phyloP scores from a whole-genome alignment of 192 early-diverging fungal species.

The Kappamyces sp. region DNA sequence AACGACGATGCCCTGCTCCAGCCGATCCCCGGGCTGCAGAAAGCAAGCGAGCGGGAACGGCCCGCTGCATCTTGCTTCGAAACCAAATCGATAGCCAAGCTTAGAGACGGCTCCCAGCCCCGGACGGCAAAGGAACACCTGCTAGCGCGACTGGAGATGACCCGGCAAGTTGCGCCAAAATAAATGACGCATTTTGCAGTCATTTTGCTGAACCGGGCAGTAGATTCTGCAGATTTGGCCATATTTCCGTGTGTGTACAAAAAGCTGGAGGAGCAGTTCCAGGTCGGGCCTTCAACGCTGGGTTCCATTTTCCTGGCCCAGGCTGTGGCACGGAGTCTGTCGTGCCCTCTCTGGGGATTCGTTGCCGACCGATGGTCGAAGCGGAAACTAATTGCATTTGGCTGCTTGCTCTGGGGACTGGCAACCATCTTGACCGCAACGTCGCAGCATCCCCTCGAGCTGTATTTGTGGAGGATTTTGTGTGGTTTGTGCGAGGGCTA shows the following conservation, averaged over 20 bases:
- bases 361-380: not conserved
- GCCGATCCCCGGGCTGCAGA: not conserved
- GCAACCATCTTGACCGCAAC: not conserved
- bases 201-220: not conserved
- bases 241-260: not conserved
- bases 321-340: not conserved
- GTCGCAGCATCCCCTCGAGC: not conserved
- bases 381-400: not conserved
- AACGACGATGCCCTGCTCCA: slow-evolving; percentile 19
- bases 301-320: not conserved
- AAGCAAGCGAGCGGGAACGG: not conserved
- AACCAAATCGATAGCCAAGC: not conserved
- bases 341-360: not conserved
- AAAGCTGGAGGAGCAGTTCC: not conserved
- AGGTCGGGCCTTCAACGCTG: not conserved
- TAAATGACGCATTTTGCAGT: not conserved
- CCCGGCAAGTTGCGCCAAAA: no score
- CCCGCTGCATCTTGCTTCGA: not conserved
- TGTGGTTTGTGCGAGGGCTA: not conserved
- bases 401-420: not conserved
- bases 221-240: not conserved
- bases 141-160: not conserved
- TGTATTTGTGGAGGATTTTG: no score
- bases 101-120: not conserved
- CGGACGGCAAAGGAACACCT: slow-evolving; percentile 13